Evolutionary conservation across 345 rosid species (phyloP), one percentile per base, ranked within the genome.

Genomic region (Kernera saxatilis): DNA sequence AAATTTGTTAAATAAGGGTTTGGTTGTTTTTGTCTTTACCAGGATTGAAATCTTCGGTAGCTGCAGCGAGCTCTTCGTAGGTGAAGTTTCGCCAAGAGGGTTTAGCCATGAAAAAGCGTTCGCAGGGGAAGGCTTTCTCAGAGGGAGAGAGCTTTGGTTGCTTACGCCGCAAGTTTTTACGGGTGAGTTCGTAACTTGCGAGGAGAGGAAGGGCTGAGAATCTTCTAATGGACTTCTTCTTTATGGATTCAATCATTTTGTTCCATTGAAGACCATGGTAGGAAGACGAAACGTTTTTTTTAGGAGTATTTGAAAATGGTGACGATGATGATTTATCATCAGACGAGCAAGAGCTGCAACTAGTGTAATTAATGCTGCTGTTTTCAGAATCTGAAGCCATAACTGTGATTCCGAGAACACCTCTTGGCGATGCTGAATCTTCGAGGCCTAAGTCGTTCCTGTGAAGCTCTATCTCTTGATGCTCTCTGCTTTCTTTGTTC

Each of bases 81-180:
- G 85, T 89, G 68, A 91, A 91, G 71, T 82, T 87, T 70, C 88
- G 58, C 97, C 95, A 88, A 5, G 97, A 84, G 0, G 92, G 91
- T 53, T 82, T 91, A 30, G 81, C 63, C 48, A 74, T 54, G 6
- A 59, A 64, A 45, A 82, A 25, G 11, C 43, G 51, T 9, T 77
- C 88, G 10, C 71, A 70, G 8, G 81, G 82, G 49, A 82, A 75
- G 5, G 13, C 64, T 30, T 79, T 82, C 3, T 71, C 78, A 21
- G 89, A 75, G 59, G 61, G 64, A 27, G 80, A 75, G 50, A 78
- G 36, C 55, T 76, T 72, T 11, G 82, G 73, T 60, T 83, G 44
- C 79, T 82, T 88, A 79, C 77, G 87, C 43, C 83, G 83, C 68
- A 83, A 63, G 59, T 64, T 82, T 81, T 67, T 86, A 71, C 56